Evolutionary conservation across 768 basidiomycete species (phyloP), one percentile per base, ranked within the genome.

Genomic region (Podaxis pistillaris): DNA sequence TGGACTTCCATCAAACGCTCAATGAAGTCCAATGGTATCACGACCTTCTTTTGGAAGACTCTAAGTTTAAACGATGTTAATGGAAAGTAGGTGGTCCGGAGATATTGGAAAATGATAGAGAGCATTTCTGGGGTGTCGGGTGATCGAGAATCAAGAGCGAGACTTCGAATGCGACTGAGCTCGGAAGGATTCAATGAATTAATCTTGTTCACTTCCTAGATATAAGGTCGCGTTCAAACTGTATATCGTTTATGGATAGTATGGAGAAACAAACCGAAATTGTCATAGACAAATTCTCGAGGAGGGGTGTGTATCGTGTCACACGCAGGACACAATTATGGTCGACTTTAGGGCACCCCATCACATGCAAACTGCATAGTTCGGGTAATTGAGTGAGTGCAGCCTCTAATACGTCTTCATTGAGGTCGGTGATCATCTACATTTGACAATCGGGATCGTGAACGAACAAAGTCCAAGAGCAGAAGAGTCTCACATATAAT

Each of bases 251-350:
- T 60, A 53, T 13, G 55, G 8, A 53, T 15, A 56, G 6, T 19
- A 36, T 4, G 36, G 55, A 47, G 26, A 11, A 11, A 72, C 86
- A 63, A 61, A 90, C 89, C 62, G 81, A 80, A 49, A 81, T 79
- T 15, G 86, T 85, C 30, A 91, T 75, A 1, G 88, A 86, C 0
- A 92, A 75, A 60, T 79, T 85, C 65, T 84, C 82, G 11, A 92
- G 77, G 5, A 75, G 68, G 0, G 88, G 88, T 0, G 83, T 85
- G 53, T 83, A 74, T 0, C 69, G 64, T 11, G 82, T 71, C 22
- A 81, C 72, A 15, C 73, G 74, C 36, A 91, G 75, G 6, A 89
- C 73, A 37, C 71, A 66, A 8, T 69, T 59, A 65, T 91, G 87
- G 49, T 85, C 79, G 37, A 88, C 69, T 62, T 83, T 83, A 5